Evolutionary conservation across 2,329 filamentous ascomycete species (phyloP), one percentile per base, ranked within the genome.

Genomic region (Teratosphaeria nubilosa): DNA sequence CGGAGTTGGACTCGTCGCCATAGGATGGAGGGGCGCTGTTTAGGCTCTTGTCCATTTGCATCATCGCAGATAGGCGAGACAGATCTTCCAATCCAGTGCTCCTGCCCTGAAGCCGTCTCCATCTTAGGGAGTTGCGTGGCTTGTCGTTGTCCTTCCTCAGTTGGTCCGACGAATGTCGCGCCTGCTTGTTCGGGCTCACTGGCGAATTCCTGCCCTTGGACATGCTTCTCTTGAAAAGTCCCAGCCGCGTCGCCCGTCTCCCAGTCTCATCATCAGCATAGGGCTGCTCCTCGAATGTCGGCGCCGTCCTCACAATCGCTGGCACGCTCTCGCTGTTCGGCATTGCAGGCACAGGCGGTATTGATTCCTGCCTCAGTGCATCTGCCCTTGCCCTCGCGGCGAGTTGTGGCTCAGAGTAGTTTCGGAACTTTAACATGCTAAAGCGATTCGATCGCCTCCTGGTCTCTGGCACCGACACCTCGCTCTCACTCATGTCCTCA

Each of bases 351-450:
- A 79, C 68, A 9, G 76, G 75, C 61, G 76, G 76, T 37, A 69
- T 69, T 82, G 78, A 66, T 79, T 85, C 67, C 79, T 78, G 74
- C 65, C 76, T 80, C 67, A 76, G 74, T 52, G 78, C 77, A 58
- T 90, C 86, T 66, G 87, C 82, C 71, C 86, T 91, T 56, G 87
- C 86, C 70, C 84, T 83, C 31, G 85, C 78, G 11, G 90, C 90
- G 61, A 97, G 76, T 73, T 96, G 91, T 55, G 91, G 88, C 75
- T 97, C 92, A 9, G 91, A 96, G 61, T 90, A 91, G 81, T 96
- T 91, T 68, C 91, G 88, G 72, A 94, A 91, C 69, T 87, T 86
- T 75, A 96, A 78, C 73, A 95, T 73, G 68, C 80, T 85, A 72
- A 86, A 85, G 58, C 82, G 77, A 64, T 80, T 75, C 59, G 74